These are phyloP conservation scores for Esteya vermicola DNA, from an alignment of 2,329 filamentous ascomycete genomes.

Conservation along the genomic window DNA sequence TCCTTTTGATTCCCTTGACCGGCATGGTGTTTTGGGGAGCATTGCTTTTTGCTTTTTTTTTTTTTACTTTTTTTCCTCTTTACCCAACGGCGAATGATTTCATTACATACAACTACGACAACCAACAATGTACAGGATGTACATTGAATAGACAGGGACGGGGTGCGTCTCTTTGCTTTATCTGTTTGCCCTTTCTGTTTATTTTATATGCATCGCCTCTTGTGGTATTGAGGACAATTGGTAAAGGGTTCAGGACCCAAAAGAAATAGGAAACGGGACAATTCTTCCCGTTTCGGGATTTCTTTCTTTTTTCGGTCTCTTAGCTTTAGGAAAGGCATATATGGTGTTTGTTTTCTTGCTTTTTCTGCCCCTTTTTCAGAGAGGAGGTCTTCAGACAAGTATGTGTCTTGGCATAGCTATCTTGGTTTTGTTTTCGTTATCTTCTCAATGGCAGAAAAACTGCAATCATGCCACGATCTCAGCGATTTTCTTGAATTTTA, in stretches of 20 bases:
- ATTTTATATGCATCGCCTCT: background rate
- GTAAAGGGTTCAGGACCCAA: background rate
- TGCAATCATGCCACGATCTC: too few relatives aligned
- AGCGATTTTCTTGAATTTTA: too few relatives aligned
- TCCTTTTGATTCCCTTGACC: background rate
- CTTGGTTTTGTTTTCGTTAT: too few relatives aligned
- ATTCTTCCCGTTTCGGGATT: too few relatives aligned
- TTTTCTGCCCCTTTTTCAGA: too few relatives aligned
- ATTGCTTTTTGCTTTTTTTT: too few relatives aligned
- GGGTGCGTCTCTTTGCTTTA: background rate
- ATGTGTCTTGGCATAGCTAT: too few relatives aligned
- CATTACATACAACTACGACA: background rate
- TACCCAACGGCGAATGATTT: too few relatives aligned
- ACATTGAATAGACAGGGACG: background rate
- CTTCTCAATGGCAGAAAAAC: too few relatives aligned
- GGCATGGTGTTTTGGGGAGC: conserved; percentile 2
- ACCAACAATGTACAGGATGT: background rate
- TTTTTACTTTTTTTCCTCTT: too few relatives aligned
- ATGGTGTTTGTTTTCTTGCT: background rate
- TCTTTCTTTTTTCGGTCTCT: too few relatives aligned
- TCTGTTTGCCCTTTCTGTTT: background rate
- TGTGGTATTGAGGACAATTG: background rate
- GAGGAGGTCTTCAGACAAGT: too few relatives aligned
- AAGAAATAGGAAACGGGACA: background rate
- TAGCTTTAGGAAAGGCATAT: background rate